phyloP scores from a whole-genome alignment of 495 filamentous ascomycete genomes.

The Penicillium angulare region DNA sequence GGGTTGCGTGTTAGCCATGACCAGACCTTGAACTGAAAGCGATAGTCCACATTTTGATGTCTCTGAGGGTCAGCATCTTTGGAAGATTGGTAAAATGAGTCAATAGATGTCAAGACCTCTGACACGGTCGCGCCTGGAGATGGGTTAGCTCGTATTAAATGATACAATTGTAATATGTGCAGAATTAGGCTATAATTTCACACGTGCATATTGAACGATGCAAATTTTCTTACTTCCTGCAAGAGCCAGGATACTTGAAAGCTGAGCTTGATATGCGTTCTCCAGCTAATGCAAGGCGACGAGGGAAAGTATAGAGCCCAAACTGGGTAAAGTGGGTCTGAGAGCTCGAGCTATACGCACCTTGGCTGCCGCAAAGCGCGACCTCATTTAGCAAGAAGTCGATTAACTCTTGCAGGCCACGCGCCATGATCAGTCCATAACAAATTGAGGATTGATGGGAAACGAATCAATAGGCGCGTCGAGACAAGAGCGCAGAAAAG shows the following conservation, averaged over 20 bases:
- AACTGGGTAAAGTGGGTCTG: constrained; percentile 24
- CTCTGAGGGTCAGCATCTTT: constrained; percentile 16
- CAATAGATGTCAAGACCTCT: constrained; percentile 38
- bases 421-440: constrained; percentile 53
- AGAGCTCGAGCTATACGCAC: constrained; percentile 48
- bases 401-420: constrained; percentile 66
- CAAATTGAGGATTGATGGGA: not conserved
- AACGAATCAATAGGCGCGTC: too few relatives aligned
- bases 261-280: too few relatives aligned
- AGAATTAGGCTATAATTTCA: too few relatives aligned
- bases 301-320: too few relatives aligned
- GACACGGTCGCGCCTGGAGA: constrained; percentile 39
- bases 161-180: too few relatives aligned
- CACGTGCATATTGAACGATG: too few relatives aligned
- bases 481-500: not conserved
- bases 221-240: too few relatives aligned
- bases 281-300: too few relatives aligned
- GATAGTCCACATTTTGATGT: constrained; percentile 43
- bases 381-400: constrained; percentile 70
- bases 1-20: constrained; percentile 52
- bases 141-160: constrained; percentile 5
- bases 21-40: constrained; percentile 56
- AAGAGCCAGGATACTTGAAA: too few relatives aligned
- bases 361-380: constrained; percentile 64
- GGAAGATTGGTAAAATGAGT: constrained; percentile 37